These are phyloP conservation scores for Aspergillus amoenus DNA, from an alignment of 2,329 filamentous ascomycete species.

Conservation along the genomic window DNA sequence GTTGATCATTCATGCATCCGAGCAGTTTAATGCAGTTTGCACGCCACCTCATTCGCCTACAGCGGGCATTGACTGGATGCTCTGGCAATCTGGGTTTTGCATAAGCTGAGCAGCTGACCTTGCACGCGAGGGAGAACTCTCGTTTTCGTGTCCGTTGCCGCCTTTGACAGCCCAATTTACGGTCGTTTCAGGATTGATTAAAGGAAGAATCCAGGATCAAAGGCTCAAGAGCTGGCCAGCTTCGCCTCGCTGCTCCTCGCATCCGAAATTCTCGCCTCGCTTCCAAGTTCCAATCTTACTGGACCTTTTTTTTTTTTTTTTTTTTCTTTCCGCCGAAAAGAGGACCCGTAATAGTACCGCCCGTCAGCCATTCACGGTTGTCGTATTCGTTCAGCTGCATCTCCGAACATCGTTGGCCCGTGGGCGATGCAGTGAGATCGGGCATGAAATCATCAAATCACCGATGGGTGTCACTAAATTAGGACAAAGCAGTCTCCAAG, in stretches of 20 bases:
- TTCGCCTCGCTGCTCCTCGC: slow-evolving; percentile 1
- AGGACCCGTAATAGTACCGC: neutral
- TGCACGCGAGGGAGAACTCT: neutral
- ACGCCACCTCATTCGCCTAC: neutral
- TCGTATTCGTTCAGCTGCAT: neutral
- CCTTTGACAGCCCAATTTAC: neutral
- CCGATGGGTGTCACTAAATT: neutral
- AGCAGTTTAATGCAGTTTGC: slow-evolving; percentile 10
- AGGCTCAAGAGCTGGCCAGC: neutral
- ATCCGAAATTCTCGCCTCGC: neutral
- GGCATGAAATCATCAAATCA: slow-evolving; percentile 5
- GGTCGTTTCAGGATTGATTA: slow-evolving; percentile 10
- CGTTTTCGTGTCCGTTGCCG: neutral
- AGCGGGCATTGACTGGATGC: neutral
- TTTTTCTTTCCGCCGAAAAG: neutral
- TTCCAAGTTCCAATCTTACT: neutral
- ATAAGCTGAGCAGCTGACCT: neutral
- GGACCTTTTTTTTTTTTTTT: neutral
- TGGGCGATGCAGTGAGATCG: slow-evolving; percentile 1
- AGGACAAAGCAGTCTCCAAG: neutral
- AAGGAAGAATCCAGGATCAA: neutral
- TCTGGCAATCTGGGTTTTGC: neutral
- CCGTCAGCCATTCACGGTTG: neutral
- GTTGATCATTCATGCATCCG: slow-evolving; percentile 21
- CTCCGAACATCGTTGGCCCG: neutral